Evolutionary conservation across 176 grass and related monocot genomes (phyloP).

Genomic region (Olyra latifolia): DNA sequence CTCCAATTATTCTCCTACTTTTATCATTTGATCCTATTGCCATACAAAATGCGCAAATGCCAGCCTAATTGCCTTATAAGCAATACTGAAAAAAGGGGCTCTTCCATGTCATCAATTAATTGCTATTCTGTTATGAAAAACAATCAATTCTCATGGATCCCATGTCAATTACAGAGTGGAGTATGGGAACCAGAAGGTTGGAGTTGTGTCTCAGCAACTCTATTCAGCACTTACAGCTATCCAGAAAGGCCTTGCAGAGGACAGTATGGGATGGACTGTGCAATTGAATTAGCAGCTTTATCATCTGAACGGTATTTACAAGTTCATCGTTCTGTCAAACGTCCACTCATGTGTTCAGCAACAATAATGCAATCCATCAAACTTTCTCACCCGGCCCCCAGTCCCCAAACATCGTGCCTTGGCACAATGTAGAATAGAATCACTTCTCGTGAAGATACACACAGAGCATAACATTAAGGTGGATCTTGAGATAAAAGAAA

Average conservation of each 20-base stretch:
- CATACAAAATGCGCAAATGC: not conserved
- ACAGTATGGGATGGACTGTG: constrained; percentile 72
- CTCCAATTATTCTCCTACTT: not conserved
- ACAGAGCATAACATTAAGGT: not conserved
- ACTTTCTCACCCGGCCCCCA: not conserved
- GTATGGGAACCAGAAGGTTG: constrained; percentile 63
- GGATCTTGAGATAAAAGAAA: not conserved
- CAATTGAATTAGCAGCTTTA: constrained; percentile 41
- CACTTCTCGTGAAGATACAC: constrained; percentile 10
- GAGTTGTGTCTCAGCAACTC: constrained; percentile 71
- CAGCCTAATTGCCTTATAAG: no score
- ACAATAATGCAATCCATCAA: not conserved
- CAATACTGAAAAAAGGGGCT: not conserved
- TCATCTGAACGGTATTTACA: not conserved
- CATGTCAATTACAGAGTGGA: constrained; percentile 57
- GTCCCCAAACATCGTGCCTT: not conserved
- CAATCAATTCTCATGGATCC: constrained; percentile 17
- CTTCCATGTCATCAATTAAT: not conserved
- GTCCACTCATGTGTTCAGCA: not conserved
- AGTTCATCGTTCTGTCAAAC: not conserved
- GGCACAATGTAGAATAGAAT: not conserved
- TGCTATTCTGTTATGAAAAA: not conserved
- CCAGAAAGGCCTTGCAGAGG: constrained; percentile 80
- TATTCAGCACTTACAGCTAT: constrained; percentile 56
- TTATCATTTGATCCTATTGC: not conserved